Base-by-base conservation (phyloP, 805 yeast species). In the Jamesozyma spencerorum region DNA sequence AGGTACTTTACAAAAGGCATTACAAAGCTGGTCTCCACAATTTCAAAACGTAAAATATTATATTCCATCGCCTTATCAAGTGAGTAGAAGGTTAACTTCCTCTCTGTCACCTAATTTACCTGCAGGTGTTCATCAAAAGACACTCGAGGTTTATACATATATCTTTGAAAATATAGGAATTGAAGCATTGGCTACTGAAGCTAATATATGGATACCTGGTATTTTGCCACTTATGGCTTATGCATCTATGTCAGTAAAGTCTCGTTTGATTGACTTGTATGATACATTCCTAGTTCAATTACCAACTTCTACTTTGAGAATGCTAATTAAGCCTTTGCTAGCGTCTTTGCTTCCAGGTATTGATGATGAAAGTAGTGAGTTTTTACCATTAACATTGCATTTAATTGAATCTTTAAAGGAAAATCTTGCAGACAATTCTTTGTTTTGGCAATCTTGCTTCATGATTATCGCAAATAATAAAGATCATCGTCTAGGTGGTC, bases 61-160 rank as follows among this genome's bases (percentile, higher is more conserved):
- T 72, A 69, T 90, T 11, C 97, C 96, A 0, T 70, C 66, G 35
- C 75, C 80, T 2, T 64, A 74, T 12, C 74, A 74, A 37, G 79
- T 92, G 1, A 76, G 95, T 27, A 74, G 75, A 44, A 69, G 81
- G 31, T 68, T 92, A 38, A 76, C 95, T 0, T 75, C 81, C 32
- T 92, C 97, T 45, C 65, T 90, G 22, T 77, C 87, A 2, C 80
- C 94, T 1, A 71, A 71, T 38, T 69, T 92, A 10, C 98, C 99
- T 0, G 84, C 94, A 37, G 98, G 99, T 7, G 99, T 92, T 0
- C 98, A 92, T 58, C 83, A 82, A 49, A 92, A 86, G 55, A 74
- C 96, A 0, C 62, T 92, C 31, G 85, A 80, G 42, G 75, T 88
- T 1, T 92, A 88, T 58, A 77, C 74, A 18, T 65, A 68, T 39